A percentile compares a stretch with the other conserved stretches of the same genome.
These are phyloP conservation scores for Penicillium frequentans DNA, from an alignment of 2,329 filamentous ascomycete species.

Conservation along the genomic window DNA sequence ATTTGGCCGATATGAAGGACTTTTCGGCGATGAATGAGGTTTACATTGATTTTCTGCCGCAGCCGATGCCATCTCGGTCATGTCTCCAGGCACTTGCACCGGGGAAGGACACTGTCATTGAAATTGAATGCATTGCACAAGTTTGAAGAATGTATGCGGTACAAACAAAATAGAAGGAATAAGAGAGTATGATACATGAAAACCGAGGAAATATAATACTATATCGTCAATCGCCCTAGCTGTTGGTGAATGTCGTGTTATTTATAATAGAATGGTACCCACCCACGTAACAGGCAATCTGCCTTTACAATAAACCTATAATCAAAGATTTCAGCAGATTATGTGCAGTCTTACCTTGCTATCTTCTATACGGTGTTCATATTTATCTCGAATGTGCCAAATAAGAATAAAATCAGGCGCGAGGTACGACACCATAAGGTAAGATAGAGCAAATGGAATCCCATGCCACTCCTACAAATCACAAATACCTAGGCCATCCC, in stretches of 20 bases:
- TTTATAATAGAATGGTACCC: neutral
- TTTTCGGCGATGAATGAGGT: conserved; percentile 24
- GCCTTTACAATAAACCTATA: neutral
- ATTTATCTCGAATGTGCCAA: neutral
- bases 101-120: conserved; percentile 43
- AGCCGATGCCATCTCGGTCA: conserved; percentile 46
- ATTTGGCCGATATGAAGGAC: conserved; percentile 61
- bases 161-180: too few relatives aligned
- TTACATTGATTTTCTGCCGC: conserved; percentile 40
- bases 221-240: neutral
- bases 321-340: neutral
- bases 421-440: neutral
- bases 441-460: neutral
- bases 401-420: neutral
- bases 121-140: conserved; percentile 49
- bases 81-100: conserved; percentile 44
- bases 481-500: too few relatives aligned
- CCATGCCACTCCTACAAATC: too few relatives aligned
- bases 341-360: neutral
- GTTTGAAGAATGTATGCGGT: conserved; percentile 15
- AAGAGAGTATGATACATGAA: too few relatives aligned
- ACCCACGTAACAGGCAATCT: neutral
- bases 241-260: neutral
- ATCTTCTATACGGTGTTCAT: neutral
- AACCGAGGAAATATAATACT: neutral